These are phyloP conservation scores for Cercospora sp. DNA, from an alignment of 2,329 filamentous ascomycete genomes.

Conservation along the genomic window DNA sequence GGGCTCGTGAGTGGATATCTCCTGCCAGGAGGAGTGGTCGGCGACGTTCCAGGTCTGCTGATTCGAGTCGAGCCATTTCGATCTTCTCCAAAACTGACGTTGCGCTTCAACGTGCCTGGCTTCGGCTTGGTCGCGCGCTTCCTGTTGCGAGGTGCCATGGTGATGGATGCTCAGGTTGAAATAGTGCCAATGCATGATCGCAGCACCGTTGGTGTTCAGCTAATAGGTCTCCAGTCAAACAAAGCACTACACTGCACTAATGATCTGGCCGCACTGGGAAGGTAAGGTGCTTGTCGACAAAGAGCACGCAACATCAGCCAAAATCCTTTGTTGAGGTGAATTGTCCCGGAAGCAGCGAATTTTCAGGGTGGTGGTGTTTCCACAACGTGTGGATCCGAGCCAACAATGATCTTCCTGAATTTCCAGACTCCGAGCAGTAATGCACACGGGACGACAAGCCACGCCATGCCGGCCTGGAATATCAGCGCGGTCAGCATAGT, in stretches of 20 bases:
- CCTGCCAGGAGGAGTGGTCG: conserved; percentile 1
- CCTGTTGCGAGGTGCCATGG: not conserved
- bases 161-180: not conserved
- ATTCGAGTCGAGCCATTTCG: conserved; percentile 2
- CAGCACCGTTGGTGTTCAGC: not conserved
- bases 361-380: not conserved
- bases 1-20: conserved; percentile 6
- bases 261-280: not conserved
- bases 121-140: not conserved
- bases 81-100: conserved; percentile 11
- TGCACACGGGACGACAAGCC: conserved; percentile 58
- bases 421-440: conserved; percentile 25
- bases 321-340: not conserved
- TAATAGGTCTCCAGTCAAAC: not conserved
- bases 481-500: conserved; percentile 76
- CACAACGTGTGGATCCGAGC: not conserved
- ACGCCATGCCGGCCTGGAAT: conserved; percentile 72
- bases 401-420: conserved; percentile 36
- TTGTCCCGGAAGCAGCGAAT: not conserved
- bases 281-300: not conserved
- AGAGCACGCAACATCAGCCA: not conserved
- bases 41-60: conserved; percentile 7
- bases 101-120: not conserved
- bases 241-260: not conserved
- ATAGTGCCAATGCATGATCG: not conserved